These are phyloP conservation scores for Papilionanthe hybrid DNA, from an alignment of 116 monocot genomes.

Conservation along the genomic window DNA sequence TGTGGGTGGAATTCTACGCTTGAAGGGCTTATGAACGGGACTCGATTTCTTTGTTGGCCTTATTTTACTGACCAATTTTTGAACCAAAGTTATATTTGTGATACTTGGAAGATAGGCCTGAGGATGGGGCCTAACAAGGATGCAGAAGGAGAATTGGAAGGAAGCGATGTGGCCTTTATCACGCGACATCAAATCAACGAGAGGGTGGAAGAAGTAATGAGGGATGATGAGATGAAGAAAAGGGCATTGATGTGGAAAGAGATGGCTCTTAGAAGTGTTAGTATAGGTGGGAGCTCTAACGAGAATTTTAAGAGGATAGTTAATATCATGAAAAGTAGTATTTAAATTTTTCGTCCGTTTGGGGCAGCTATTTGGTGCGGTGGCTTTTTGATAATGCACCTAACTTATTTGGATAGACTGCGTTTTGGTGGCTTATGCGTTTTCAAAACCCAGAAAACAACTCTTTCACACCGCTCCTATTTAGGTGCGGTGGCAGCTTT, in stretches of 20 bases:
- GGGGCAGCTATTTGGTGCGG: too few relatives aligned
- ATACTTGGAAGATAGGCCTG: slow-evolving; percentile 19
- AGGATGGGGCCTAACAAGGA: slow-evolving; percentile 4
- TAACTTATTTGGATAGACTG: too few relatives aligned
- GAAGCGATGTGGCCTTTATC: background rate
- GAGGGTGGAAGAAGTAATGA: slow-evolving; percentile 1
- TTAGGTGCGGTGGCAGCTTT: too few relatives aligned
- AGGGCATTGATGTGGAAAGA: background rate
- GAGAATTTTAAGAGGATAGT: slow-evolving; percentile 5
- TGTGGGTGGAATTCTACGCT: slow-evolving; percentile 44
- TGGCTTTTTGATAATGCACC: too few relatives aligned
- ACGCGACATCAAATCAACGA: background rate
- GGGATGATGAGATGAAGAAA: background rate
- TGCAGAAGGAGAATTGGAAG: background rate
- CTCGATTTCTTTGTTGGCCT: slow-evolving; percentile 29
- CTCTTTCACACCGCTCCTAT: too few relatives aligned
- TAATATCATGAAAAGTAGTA: background rate
- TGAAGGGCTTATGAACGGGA: slow-evolving; percentile 24
- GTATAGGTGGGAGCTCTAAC: background rate
- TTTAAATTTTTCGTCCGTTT: too few relatives aligned
- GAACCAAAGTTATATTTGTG: slow-evolving; percentile 26
- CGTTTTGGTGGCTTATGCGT: too few relatives aligned
- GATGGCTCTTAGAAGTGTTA: background rate
- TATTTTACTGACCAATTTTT: slow-evolving; percentile 27
- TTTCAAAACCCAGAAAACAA: too few relatives aligned